Base-by-base conservation (phyloP, 1,284 basidiomycete genomes). In the Termitomyces sp. region DNA sequence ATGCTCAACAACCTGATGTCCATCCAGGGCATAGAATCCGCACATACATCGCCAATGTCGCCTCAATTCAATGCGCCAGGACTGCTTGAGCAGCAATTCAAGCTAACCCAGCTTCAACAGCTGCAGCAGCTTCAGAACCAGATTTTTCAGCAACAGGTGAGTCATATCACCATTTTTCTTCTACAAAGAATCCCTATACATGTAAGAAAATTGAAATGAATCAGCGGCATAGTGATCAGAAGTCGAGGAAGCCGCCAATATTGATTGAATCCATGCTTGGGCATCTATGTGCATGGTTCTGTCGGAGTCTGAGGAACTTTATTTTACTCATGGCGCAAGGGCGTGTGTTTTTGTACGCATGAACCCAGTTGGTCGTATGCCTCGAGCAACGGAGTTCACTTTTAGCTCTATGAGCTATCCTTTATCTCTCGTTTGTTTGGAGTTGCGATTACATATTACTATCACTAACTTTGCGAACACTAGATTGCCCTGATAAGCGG, bases 101-200 rank as follows among this genome's bases (percentile, higher is more conserved):
- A 85, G 66, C 74, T 90, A 45, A 78, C 79, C 1, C 86, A 88
- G 66, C 71, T 91, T 2, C 87, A 90, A 55, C 86, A 89, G 65
- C 72, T 90, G 3, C 87, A 88, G 63, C 84, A 89, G 64, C 73
- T 90, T 1, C 89, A 91, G 65, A 83, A 82, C 54, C 86, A 90
- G 74, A 89, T 92, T 56, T 86, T 92, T 55, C 89, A 91, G 63
- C 89, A 91, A 65, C 89, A 91, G 83, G 89, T 85, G 61, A 53
- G 75, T 38, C 48, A 50, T 48, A 31, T 53, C 36, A 50, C 30
- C 52, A 31, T 57, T 30, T 17, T 50, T 41, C 10, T 21, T 40
- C 36, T 39, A 26, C 28, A 10, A 0, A 40, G 48, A 39, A 45
- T 3, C n/a, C 21, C 24, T 33, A 12, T 24, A 19, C n/a, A 19